Conservation (phyloP, 805 yeast species). For the Cyberlindnera galapagoensis region DNA sequence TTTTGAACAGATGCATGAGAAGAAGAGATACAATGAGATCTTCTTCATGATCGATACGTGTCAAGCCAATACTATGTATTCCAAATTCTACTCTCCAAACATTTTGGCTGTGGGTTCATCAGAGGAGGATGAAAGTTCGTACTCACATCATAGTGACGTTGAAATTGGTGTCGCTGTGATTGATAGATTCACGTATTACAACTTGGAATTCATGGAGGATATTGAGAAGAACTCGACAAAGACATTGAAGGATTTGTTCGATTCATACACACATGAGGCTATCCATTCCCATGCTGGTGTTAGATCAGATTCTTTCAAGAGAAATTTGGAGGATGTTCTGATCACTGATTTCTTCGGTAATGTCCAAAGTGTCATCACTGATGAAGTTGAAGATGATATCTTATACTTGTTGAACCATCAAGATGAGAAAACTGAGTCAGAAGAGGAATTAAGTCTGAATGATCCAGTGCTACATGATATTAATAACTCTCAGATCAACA, state of each 20-base stretch:
- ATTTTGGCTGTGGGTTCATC: constrained; percentile 91
- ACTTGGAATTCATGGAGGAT: constrained; percentile 79
- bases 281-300: constrained; percentile 95
- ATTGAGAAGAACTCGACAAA: constrained; percentile 67
- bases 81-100: constrained; percentile 87
- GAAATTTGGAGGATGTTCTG: constrained; percentile 60
- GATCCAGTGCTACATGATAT: constrained; percentile 1
- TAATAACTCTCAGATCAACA: constrained; percentile 13
- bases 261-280: constrained; percentile 73
- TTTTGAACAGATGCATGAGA: constrained; percentile 93
- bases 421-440: constrained; percentile 2
- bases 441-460: too few relatives aligned
- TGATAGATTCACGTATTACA: constrained; percentile 91
- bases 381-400: constrained; percentile 45
- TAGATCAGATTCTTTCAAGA: constrained; percentile 66
- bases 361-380: constrained; percentile 72
- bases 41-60: constrained; percentile 98
- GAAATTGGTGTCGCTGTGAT: constrained; percentile 98
- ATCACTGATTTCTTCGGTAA: constrained; percentile 95
- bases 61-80: constrained; percentile 97
- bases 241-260: constrained; percentile 80
- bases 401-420: constrained; percentile 18
- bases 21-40: constrained; percentile 90
- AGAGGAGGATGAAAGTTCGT: constrained; percentile 79
- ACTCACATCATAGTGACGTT: constrained; percentile 91